Evolutionary conservation across 805 yeast genomes (phyloP).

Genomic region (Candida namnaoensis): DNA sequence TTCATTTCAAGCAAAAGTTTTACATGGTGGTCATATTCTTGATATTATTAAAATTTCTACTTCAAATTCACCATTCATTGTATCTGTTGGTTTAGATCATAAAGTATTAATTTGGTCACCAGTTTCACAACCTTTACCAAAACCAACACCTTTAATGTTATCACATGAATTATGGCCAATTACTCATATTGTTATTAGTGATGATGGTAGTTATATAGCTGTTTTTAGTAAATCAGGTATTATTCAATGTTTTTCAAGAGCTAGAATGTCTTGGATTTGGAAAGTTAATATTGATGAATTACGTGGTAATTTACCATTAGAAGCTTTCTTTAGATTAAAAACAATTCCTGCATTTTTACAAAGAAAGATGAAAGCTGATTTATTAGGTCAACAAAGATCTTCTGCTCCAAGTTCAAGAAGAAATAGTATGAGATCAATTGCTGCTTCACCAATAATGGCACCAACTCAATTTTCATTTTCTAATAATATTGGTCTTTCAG

Average conservation of each 20-base stretch:
- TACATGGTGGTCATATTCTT: conserved; percentile 44
- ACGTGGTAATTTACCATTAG: conserved; percentile 32
- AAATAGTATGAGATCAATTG: conserved; percentile 18
- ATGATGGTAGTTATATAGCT: conserved; percentile 50
- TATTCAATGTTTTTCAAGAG: conserved; percentile 55
- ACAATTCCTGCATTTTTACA: conserved; percentile 36
- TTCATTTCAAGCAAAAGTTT: conserved; percentile 28
- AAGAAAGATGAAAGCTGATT: conserved; percentile 19
- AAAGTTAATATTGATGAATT: conserved; percentile 28
- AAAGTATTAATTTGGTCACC: conserved; percentile 71
- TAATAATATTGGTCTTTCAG: conserved; percentile 12
- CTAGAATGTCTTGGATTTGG: conserved; percentile 50
- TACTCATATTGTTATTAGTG: conserved; percentile 43
- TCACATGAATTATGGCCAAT: conserved; percentile 51
- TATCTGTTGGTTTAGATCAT: conserved; percentile 69
- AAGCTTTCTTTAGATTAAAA: conserved; percentile 50
- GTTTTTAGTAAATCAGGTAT: conserved; percentile 43
- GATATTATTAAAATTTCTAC: conserved; percentile 58
- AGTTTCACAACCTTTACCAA: conserved; percentile 34
- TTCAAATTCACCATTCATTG: conserved; percentile 52
- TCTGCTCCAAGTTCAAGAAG: conserved; percentile 21
- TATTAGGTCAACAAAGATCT: conserved; percentile 6
- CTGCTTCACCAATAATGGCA: conserved; percentile 13
- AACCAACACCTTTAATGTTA: conserved; percentile 34
- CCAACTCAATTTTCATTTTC: conserved; percentile 12